These are phyloP conservation scores for Ricinus communis DNA, from an alignment of 345 rosid species.

Conservation along the genomic window DNA sequence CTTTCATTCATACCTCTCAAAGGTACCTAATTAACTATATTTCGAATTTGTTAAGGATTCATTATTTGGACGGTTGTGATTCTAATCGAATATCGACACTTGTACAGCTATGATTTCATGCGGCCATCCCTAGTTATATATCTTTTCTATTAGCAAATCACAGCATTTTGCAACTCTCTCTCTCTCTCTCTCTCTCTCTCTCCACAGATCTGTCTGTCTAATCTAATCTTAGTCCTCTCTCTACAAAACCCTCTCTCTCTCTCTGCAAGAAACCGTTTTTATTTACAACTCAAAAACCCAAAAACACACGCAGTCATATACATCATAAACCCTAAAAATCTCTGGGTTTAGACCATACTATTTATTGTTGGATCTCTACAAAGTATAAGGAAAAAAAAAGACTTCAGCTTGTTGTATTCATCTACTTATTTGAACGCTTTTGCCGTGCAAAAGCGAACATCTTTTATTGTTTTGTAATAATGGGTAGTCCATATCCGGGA, in stretches of 20 bases:
- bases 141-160: conserved; percentile 5
- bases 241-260: not conserved
- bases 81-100: not conserved
- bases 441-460: conserved; percentile 5
- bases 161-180: too few relatives aligned
- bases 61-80: conserved; percentile 4
- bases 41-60: too few relatives aligned
- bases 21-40: too few relatives aligned
- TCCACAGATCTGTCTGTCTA: not conserved
- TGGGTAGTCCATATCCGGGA: conserved; percentile 67
- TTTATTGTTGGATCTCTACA: conserved; percentile 1
- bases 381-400: not conserved
- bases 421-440: too few relatives aligned
- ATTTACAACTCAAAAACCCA: not conserved
- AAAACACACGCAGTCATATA: too few relatives aligned
- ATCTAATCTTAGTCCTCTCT: not conserved
- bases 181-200: not conserved
- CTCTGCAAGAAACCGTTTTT: not conserved
- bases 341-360: not conserved
- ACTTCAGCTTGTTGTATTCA: not conserved
- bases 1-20: too few relatives aligned
- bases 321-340: conserved; percentile 16
- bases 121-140: not conserved
- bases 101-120: conserved; percentile 9
- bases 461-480: conserved; percentile 12